Percentiles rank a stretch among this genome's conserved stretches.
phyloP scores from a whole-genome alignment of 305 asterid species.

The Salvia sclarea region DNA sequence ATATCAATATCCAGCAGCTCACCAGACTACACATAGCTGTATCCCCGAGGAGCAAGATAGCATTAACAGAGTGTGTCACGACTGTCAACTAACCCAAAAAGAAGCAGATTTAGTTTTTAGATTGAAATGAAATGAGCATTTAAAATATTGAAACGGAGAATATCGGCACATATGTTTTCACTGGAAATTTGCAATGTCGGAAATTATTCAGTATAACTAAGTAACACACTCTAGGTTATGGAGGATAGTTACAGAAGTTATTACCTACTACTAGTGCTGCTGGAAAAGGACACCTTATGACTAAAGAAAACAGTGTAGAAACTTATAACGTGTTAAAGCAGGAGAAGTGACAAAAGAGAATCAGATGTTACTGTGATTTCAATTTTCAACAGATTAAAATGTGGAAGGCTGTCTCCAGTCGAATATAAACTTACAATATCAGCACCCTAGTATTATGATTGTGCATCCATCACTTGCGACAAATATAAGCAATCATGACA shows the following conservation, averaged over 20 bases:
- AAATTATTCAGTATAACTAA: background rate
- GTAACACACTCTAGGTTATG: background rate
- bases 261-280: slow-evolving; percentile 1
- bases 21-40: slow-evolving; percentile 81
- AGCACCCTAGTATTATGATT: background rate
- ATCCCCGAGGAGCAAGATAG: slow-evolving; percentile 75
- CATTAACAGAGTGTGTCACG: slow-evolving; percentile 74
- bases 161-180: background rate
- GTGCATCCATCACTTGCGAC: background rate
- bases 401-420: slow-evolving; percentile 2
- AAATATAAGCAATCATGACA: slow-evolving; percentile 6
- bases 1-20: slow-evolving; percentile 34
- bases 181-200: background rate
- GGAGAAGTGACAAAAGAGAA: background rate
- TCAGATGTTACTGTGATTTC: background rate
- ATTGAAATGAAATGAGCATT: slow-evolving; percentile 1
- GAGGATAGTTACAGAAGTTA: slow-evolving; percentile 3
- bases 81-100: slow-evolving; percentile 70
- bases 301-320: background rate
- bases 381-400: background rate
- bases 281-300: background rate
- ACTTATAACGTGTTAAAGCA: background rate
- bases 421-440: background rate
- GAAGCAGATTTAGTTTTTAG: slow-evolving; percentile 34
- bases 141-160: slow-evolving; percentile 9